Percentiles rank a stretch among this genome's conserved stretches.
These are phyloP conservation scores for Diaporthe capsici DNA, from an alignment of 2,329 filamentous ascomycete species.

Conservation along the genomic window DNA sequence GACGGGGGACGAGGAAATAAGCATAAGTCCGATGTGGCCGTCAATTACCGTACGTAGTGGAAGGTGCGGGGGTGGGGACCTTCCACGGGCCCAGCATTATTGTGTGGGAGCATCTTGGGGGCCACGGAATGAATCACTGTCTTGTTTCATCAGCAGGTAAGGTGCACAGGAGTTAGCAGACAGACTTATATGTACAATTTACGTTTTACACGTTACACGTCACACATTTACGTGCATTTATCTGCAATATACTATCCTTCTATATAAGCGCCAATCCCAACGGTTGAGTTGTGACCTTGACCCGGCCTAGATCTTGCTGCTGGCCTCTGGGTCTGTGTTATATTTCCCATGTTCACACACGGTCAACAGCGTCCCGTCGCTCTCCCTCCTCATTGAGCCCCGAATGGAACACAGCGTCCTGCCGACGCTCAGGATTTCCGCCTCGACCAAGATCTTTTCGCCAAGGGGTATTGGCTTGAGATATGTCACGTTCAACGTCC, in stretches of 20 bases:
- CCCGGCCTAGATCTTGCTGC: conserved; percentile 26
- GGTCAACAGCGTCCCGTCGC: conserved; percentile 67
- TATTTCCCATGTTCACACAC: conserved; percentile 77
- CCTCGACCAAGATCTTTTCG: conserved; percentile 65
- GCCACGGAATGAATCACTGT: neutral
- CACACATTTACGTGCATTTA: neutral
- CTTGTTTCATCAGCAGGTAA: no score
- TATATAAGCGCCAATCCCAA: no score
- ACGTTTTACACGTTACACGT: neutral
- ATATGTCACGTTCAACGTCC: conserved; percentile 77
- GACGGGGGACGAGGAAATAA: conserved; percentile 20
- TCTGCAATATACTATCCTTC: neutral
- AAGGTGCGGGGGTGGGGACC: conserved; percentile 21
- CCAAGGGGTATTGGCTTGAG: conserved; percentile 72
- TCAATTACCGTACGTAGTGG: neutral
- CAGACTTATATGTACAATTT: neutral
- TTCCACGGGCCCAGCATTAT: neutral
- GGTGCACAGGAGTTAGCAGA: neutral
- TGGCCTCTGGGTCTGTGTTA: conserved; percentile 65
- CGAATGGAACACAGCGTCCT: conserved; percentile 66
- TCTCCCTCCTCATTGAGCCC: conserved; percentile 67
- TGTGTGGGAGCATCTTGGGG: neutral
- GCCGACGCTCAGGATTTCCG: conserved; percentile 71
- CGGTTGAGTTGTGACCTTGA: neutral
- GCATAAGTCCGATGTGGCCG: conserved; percentile 28